Conservation (phyloP, 768 basidiomycete species). For the Phanerochaete sordida region DNA sequence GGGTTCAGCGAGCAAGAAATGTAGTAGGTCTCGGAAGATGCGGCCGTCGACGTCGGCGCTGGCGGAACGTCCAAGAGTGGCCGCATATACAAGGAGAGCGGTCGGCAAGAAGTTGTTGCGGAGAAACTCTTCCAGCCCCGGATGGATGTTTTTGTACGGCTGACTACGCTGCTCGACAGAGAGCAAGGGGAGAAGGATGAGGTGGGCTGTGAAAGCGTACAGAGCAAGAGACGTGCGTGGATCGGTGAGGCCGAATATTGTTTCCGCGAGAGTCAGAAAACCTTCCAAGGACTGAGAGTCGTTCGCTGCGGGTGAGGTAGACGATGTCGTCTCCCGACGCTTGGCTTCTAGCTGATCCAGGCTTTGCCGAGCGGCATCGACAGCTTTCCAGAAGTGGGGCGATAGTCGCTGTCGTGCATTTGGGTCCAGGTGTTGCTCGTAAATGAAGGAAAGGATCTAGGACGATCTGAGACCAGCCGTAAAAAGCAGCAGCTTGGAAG, state of each 20-base stretch:
- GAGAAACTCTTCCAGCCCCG: constrained; percentile 30
- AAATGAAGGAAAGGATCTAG: constrained; percentile 62
- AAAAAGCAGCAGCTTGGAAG: too few species aligned
- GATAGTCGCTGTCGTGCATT: constrained; percentile 14
- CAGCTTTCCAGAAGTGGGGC: constrained; percentile 15
- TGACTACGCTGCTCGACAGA: constrained; percentile 40
- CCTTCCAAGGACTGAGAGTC: not conserved
- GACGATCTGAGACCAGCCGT: too few species aligned
- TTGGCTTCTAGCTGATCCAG: constrained; percentile 14
- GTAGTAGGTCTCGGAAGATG: constrained; percentile 45
- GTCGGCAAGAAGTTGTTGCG: constrained; percentile 37
- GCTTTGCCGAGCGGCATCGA: constrained; percentile 4
- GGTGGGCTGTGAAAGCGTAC: constrained; percentile 37
- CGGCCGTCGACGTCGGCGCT: constrained; percentile 51
- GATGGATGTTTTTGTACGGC: constrained; percentile 1
- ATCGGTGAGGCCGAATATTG: not conserved
- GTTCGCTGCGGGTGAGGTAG: not conserved
- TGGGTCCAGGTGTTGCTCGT: constrained; percentile 27
- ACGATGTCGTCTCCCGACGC: not conserved
- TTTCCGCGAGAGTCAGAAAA: not conserved
- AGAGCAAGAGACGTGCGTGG: constrained; percentile 22
- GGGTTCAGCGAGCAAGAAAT: constrained; percentile 28
- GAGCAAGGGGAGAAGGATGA: constrained; percentile 33
- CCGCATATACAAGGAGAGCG: constrained; percentile 31
- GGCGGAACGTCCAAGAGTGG: constrained; percentile 15